A percentile compares a stretch with the other conserved stretches of the same genome.
Evolutionary conservation across 768 basidiomycete genomes (phyloP).

Genomic region (Leccinellum rugosiceps): DNA sequence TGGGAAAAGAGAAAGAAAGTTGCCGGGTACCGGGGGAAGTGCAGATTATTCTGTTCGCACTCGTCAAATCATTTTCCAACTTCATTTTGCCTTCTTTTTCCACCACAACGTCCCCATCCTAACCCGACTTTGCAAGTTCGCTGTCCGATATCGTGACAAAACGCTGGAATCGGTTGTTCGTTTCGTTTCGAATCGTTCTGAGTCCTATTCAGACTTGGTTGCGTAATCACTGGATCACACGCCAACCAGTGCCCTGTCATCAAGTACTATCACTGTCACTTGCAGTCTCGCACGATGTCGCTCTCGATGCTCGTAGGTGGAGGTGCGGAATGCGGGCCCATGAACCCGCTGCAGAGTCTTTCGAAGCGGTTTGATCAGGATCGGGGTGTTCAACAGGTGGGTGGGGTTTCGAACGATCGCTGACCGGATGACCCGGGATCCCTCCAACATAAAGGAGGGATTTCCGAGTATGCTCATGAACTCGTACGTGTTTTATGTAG

Average conservation of each 20-base stretch:
- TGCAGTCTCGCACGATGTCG: conserved; percentile 46
- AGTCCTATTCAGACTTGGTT: neutral
- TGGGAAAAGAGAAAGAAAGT: conserved; percentile 13
- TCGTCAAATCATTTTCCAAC: neutral
- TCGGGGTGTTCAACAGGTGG: conserved; percentile 74
- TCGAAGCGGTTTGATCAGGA: conserved; percentile 79
- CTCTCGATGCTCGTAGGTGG: conserved; percentile 70
- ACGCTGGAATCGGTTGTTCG: neutral
- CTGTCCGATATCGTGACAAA: neutral
- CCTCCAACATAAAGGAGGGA: neutral
- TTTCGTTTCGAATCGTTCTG: neutral
- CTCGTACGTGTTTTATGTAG: conserved; percentile 31
- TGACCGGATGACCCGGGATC: conserved; percentile 7
- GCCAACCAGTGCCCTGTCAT: neutral
- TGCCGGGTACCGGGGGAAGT: neutral
- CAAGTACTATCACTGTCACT: neutral
- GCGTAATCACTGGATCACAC: neutral
- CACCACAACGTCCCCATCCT: neutral
- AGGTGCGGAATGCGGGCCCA: conserved; percentile 78
- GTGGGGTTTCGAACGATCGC: conserved; percentile 5
- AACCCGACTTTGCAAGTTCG: neutral
- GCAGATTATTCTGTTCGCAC: neutral
- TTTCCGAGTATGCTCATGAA: neutral
- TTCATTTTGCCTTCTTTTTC: neutral
- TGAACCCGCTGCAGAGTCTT: conserved; percentile 76